Percentiles rank a stretch among this genome's conserved stretches.
phyloP scores from a whole-genome alignment of 1,284 basidiomycete species.

The Singerocomus inundabilis region DNA sequence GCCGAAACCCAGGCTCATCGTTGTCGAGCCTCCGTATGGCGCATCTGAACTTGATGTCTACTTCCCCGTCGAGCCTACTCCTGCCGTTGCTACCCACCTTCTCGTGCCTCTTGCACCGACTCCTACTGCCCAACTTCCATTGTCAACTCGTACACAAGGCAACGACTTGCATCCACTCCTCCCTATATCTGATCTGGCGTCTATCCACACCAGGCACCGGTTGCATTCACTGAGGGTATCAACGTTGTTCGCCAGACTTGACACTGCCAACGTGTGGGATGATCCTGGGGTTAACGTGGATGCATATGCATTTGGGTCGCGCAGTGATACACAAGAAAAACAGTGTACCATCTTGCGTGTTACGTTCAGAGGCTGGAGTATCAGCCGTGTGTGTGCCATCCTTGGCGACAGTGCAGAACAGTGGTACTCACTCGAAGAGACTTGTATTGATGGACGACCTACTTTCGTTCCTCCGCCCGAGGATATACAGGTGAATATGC shows the following conservation, averaged over 20 bases:
- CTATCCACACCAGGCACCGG: constrained; percentile 50
- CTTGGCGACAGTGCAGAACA: constrained; percentile 67
- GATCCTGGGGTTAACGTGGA: constrained; percentile 54
- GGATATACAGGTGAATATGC: not conserved
- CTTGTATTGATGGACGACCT: constrained; percentile 19
- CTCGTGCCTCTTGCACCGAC: constrained; percentile 74
- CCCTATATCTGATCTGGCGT: constrained; percentile 51
- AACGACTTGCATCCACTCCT: constrained; percentile 43
- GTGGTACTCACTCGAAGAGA: constrained; percentile 72
- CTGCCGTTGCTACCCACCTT: constrained; percentile 60
- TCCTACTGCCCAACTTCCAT: constrained; percentile 59
- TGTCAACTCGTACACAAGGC: constrained; percentile 36
- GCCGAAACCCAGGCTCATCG: constrained; percentile 30
- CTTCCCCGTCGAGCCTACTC: constrained; percentile 44
- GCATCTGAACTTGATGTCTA: constrained; percentile 57
- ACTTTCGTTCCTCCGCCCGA: not conserved
- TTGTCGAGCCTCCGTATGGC: constrained; percentile 12
- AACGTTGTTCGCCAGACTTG: constrained; percentile 64
- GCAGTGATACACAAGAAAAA: constrained; percentile 35
- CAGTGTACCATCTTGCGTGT: constrained; percentile 63
- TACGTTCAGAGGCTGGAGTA: constrained; percentile 68
- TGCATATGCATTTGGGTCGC: constrained; percentile 45
- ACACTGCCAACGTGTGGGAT: constrained; percentile 63
- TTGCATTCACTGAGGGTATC: constrained; percentile 64
- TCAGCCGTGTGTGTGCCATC: constrained; percentile 55